Conservation (phyloP, 495 filamentous ascomycete species). For the Aspergillus ostianus region DNA sequence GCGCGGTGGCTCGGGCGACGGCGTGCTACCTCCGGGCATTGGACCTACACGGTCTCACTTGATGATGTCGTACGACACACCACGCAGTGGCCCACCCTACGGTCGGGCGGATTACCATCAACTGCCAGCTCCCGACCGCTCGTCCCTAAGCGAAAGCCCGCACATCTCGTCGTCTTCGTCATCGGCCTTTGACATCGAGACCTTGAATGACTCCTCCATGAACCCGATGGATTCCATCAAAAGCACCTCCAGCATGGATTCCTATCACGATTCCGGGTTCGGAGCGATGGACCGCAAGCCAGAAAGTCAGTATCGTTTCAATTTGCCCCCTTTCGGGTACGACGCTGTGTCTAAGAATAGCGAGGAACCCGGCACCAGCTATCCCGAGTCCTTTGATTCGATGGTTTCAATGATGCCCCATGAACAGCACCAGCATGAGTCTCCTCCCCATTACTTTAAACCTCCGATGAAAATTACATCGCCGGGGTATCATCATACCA, state of each 20-base stretch:
- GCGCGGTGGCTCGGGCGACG: conserved; percentile 35
- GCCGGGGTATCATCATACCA: conserved; percentile 21
- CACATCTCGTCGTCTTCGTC: conserved; percentile 46
- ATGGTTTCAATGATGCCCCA: conserved; percentile 27
- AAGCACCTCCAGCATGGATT: conserved; percentile 30
- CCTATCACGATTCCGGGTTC: conserved; percentile 36
- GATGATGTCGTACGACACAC: conserved; percentile 39
- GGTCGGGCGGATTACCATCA: conserved; percentile 37
- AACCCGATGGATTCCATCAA: conserved; percentile 44
- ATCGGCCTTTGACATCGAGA: conserved; percentile 38
- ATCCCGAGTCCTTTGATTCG: conserved; percentile 25
- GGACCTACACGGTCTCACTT: conserved; percentile 37
- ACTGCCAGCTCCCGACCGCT: conserved; percentile 35
- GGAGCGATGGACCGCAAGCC: conserved; percentile 26
- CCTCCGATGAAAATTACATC: conserved; percentile 14
- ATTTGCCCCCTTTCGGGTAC: conserved; percentile 26
- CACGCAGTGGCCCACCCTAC: conserved; percentile 36
- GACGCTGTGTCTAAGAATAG: conserved; percentile 19
- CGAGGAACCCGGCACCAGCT: conserved; percentile 19
- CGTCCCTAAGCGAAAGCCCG: conserved; percentile 41
- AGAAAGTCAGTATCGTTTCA: conserved; percentile 20
- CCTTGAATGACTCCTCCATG: conserved; percentile 42
- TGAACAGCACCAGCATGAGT: conserved; percentile 20
- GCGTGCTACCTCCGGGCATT: conserved; percentile 34
- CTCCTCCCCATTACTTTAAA: conserved; percentile 24